Base-by-base conservation (phyloP, 1,284 basidiomycete genomes). In the Ganoderma resinaceum region DNA sequence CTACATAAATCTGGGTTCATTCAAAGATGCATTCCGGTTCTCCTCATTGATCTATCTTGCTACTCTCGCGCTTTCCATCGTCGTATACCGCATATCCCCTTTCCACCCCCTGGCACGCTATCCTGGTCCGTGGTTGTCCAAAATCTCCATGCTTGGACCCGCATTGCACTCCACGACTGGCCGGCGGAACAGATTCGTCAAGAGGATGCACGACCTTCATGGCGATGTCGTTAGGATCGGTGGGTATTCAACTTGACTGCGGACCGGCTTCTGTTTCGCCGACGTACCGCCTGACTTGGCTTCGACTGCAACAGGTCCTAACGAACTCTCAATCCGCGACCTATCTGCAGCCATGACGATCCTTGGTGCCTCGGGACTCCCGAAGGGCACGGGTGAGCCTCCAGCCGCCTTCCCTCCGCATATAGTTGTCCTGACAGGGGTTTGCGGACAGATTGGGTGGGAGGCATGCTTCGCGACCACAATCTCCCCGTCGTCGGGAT, bases 401-500 rank as follows among this genome's bases (percentile, higher is more conserved):
- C 18, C 18, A 7, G 16, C 40, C 40, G 16, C 38, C 3, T 42
- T 18, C 16, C 18, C 40, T 16, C 40, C 40, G 40, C 40, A 20
- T 49, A 7, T n/a, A 26, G n/a, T 23, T 1, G 6, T 8, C 2
- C 46, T 49, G 46, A 49, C 46, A 11, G 2, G 1, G 23, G 20
- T 49, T n/a, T 20, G 46, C 26, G 46, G 29, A 12, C 31, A 71
- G 66, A 63, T 18, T 53, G 66, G 37, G 57, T 66, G 1, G 70
- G 69, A 11, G 55, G 66, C 12, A 65, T 61, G 42, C 68, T 70
- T 23, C 55, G 66, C 31, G 64, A 63, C 26, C 63, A 60, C 20
- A 67, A 72, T 33, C 62, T 65, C 2, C 71, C 73, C 18, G 53
- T 74, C 3, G 60, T 83, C 61, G 73, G 72, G 9, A 70, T 81